Base-by-base conservation (phyloP, 768 basidiomycete species). In the Termitomyces heimii region DNA sequence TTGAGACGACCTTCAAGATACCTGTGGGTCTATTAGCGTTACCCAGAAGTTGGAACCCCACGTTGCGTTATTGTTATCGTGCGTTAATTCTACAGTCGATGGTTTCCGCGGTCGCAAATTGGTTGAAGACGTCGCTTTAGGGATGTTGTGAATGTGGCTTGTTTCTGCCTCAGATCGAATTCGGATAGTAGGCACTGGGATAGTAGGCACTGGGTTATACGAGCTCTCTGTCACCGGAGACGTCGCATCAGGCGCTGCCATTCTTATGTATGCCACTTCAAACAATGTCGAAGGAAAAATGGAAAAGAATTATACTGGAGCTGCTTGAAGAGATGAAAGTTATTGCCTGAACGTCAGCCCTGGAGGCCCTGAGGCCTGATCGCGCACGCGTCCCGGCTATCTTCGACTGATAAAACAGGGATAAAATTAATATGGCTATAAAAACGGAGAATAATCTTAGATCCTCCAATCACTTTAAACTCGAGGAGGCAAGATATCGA, bases 11-110 rank as follows among this genome's bases (percentile, higher is more conserved):
- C 26, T 59, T 13, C 8, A 56, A 9, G 62, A 35, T 55, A 90
- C 94, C 80, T 90, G 84, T 28, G 94, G 94, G 77, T 97, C 94
- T 48, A 89, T 81, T 53, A 96, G 78, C 6, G 94, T 95, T 7
- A 96, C 92, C 94, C 94, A 97, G 68, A 97, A 96, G 69, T 93
- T 87, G 28, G 88, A 83, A 5, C 92, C 92, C 92, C 92, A 94
- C 29, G 80, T 80, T 59, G 81, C 71, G 62, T 79, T 81, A 54
- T 79, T 75, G 47, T 66, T 71, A 53, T 77, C 75, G 43, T 70
- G 68, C 29, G 54, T 64, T 34, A 62, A 58, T 62, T 52, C 75
- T 70, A 37, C 44, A 54, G 48, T 24, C 7, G 57, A 46, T 22
- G 51, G 39, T 53, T 57, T 61, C 26, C 47, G 60, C 44, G 58